A percentile compares a stretch with the other conserved stretches of the same genome.
phyloP scores from a whole-genome alignment of 495 filamentous ascomycete genomes.

The Astrothelium macrocarpum region DNA sequence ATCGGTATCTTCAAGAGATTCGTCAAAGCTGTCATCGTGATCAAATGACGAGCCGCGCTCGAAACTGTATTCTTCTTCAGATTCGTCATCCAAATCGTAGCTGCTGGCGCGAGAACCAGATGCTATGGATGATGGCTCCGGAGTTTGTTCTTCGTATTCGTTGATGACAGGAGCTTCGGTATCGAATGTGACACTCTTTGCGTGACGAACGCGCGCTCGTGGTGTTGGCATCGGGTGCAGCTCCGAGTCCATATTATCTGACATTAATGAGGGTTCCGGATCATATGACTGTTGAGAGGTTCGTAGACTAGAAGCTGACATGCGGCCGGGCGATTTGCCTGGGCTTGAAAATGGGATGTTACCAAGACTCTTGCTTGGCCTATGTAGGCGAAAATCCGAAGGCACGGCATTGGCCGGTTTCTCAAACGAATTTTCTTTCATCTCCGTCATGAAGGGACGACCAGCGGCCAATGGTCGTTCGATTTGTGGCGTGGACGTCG shows the following conservation, averaged over 20 bases:
- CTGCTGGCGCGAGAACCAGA: slow-evolving; percentile 83
- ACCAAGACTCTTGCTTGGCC: slow-evolving; percentile 26
- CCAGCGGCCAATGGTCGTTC: slow-evolving; percentile 66
- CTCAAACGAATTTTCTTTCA: slow-evolving; percentile 15
- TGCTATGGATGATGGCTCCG: slow-evolving; percentile 79
- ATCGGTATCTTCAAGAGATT: slow-evolving; percentile 84
- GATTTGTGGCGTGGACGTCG: slow-evolving; percentile 58
- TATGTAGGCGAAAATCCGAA: background rate
- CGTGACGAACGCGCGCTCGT: slow-evolving; percentile 60
- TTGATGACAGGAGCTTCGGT: slow-evolving; percentile 86
- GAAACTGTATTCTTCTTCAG: slow-evolving; percentile 64
- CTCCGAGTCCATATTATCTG: background rate
- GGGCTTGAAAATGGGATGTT: slow-evolving; percentile 29
- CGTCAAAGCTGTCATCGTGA: slow-evolving; percentile 86
- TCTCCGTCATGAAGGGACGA: slow-evolving; percentile 41
- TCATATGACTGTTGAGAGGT: background rate
- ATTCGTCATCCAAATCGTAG: slow-evolving; percentile 67
- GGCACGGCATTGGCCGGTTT: background rate
- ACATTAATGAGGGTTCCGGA: background rate
- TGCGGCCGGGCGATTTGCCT: slow-evolving; percentile 13
- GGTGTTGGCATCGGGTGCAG: slow-evolving; percentile 30
- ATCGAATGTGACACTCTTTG: slow-evolving; percentile 95
- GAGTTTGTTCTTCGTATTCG: slow-evolving; percentile 95
- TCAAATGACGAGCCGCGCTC: slow-evolving; percentile 55
- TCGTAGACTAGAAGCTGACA: background rate